Conservation (phyloP, 2,329 filamentous ascomycete species). For the Aspergillus sojae region DNA sequence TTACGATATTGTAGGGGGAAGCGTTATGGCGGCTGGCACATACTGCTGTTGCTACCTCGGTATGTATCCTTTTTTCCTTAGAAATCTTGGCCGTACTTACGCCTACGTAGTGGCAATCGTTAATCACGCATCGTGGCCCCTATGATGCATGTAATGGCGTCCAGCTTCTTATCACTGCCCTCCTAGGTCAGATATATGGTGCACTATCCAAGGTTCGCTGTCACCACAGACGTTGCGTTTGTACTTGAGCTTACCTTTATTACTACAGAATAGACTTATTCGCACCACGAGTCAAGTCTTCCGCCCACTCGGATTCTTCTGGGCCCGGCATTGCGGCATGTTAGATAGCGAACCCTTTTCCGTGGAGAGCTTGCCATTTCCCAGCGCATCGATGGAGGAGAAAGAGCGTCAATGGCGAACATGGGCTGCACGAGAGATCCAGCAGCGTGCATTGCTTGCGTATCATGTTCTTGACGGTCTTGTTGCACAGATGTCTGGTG, state of each 20-base stretch:
- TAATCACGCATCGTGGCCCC: slow-evolving; percentile 47
- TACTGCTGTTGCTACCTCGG: slow-evolving; percentile 48
- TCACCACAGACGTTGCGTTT: neutral
- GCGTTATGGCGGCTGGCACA: slow-evolving; percentile 49
- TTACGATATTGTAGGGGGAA: slow-evolving; percentile 37
- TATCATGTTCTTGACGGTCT: slow-evolving; percentile 51
- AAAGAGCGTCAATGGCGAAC: slow-evolving; percentile 46
- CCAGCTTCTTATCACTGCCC: slow-evolving; percentile 47
- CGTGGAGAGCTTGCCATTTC: slow-evolving; percentile 36
- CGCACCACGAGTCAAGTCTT: slow-evolving; percentile 50
- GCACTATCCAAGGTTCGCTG: slow-evolving; percentile 41
- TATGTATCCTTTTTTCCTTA: slow-evolving; percentile 11
- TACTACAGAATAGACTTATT: slow-evolving; percentile 40
- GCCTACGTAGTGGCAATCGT: slow-evolving; percentile 41
- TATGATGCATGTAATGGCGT: slow-evolving; percentile 49
- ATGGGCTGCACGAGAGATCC: slow-evolving; percentile 49
- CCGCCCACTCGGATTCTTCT: slow-evolving; percentile 48
- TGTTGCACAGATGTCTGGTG: slow-evolving; percentile 48
- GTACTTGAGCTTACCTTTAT: neutral
- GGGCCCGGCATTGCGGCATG: slow-evolving; percentile 51
- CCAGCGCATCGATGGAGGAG: slow-evolving; percentile 33
- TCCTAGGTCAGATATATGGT: slow-evolving; percentile 49
- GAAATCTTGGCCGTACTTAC: slow-evolving; percentile 5
- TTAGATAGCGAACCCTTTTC: slow-evolving; percentile 41
- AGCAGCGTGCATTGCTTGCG: slow-evolving; percentile 48